Percentiles rank a stretch among this genome's conserved stretches.
These are phyloP conservation scores for Cladosporium sp. DNA, from an alignment of 2,329 filamentous ascomycete species.

Conservation along the genomic window DNA sequence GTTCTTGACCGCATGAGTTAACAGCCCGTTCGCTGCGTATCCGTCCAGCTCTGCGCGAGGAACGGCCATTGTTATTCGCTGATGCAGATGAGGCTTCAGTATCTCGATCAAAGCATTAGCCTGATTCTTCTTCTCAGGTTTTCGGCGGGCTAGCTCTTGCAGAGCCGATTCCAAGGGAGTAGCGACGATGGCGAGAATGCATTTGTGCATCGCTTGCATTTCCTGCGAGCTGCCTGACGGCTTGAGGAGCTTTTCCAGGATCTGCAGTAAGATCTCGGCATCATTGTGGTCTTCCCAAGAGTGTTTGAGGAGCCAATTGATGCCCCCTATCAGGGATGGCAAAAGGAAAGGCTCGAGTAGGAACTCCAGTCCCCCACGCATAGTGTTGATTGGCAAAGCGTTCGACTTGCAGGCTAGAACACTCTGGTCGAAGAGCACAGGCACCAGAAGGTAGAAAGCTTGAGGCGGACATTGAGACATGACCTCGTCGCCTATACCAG, in stretches of 20 bases:
- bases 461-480: slow-evolving; percentile 78
- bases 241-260: slow-evolving; percentile 65
- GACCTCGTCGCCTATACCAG: slow-evolving; percentile 69
- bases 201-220: slow-evolving; percentile 62
- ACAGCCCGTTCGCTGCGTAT: slow-evolving; percentile 45
- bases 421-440: slow-evolving; percentile 70
- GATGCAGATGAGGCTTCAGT: slow-evolving; percentile 53
- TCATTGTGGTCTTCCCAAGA: slow-evolving; percentile 60
- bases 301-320: slow-evolving; percentile 64
- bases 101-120: slow-evolving; percentile 59
- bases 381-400: slow-evolving; percentile 59
- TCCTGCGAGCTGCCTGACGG: slow-evolving; percentile 66
- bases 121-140: slow-evolving; percentile 62
- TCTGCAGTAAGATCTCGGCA: slow-evolving; percentile 62
- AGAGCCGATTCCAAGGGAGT: slow-evolving; percentile 63
- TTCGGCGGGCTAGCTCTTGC: slow-evolving; percentile 58
- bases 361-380: slow-evolving; percentile 73
- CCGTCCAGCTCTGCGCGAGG: slow-evolving; percentile 58
- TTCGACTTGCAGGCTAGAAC: slow-evolving; percentile 63
- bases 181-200: slow-evolving; percentile 65
- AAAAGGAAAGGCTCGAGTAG: slow-evolving; percentile 73
- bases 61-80: slow-evolving; percentile 52
- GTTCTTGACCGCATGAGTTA: slow-evolving; percentile 25
- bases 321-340: slow-evolving; percentile 68
- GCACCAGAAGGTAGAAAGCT: slow-evolving; percentile 72